phyloP scores from a whole-genome alignment of 495 filamentous ascomycete genomes.

The Neurospora sp. region DNA sequence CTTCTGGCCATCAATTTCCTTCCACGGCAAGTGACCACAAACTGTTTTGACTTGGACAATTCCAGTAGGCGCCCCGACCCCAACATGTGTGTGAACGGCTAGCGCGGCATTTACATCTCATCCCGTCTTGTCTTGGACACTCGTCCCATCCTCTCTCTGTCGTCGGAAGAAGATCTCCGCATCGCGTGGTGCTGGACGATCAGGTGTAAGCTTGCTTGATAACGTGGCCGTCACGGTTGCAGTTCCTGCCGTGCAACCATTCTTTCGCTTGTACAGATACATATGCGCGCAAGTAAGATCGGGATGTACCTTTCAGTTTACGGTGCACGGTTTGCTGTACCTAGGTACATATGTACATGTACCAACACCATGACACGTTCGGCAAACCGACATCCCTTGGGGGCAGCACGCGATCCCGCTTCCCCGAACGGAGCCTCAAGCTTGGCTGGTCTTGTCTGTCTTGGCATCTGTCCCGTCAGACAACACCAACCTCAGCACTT shows the following conservation, averaged over 20 bases:
- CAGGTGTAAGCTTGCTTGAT: not conserved
- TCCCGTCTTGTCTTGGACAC: not conserved
- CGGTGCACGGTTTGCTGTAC: not conserved
- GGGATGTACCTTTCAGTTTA: not conserved
- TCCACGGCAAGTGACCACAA: not conserved
- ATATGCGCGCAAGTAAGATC: not conserved
- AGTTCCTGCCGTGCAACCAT: not conserved
- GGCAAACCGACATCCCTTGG: not conserved
- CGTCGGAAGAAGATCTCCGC: not conserved
- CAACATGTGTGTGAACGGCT: not conserved
- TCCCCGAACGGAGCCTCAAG: not conserved
- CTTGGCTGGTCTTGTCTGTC: not conserved
- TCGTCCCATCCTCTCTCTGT: not conserved
- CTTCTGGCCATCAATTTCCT: not conserved
- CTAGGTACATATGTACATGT: no score
- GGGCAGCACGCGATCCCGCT: not conserved
- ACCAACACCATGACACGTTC: not conserved
- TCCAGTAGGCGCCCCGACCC: not conserved
- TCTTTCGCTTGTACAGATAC: not conserved
- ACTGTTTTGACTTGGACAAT: not conserved
- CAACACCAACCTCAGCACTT: not conserved
- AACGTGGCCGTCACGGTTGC: not conserved
- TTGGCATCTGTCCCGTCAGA: not conserved
- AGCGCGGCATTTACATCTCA: not conserved
- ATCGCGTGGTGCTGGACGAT: not conserved